Base-by-base conservation (phyloP, 2,329 filamentous ascomycete species). In the Torrubiella hemipterigena region DNA sequence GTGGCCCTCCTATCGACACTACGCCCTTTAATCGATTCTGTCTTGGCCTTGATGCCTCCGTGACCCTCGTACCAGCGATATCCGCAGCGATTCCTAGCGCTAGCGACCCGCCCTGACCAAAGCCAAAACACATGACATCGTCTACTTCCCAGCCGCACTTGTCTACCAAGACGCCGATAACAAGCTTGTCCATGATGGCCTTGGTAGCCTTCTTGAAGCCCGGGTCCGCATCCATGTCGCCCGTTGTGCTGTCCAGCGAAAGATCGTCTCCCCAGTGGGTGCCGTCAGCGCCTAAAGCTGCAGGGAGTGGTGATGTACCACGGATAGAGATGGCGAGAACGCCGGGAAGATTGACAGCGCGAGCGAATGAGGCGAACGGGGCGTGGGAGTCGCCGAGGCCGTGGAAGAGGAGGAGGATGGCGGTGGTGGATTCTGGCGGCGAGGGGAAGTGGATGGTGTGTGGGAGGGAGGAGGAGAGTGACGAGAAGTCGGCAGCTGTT, bases 351-450 rank as follows among this genome's bases (percentile, higher is more conserved):
- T 69, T 64, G 38, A 93, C 58, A 42, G 73, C 74, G 34, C 64
- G 62, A 14, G 77, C 82, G 38, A 93, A 80, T 27, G 59, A 58
- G 37, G 72, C 67, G 52, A 91, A 93, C 21, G 81, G 65, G 4
- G 51, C 47, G 37, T 83, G 70, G 20, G 69, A 74, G 57, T 93
- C 86, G 39, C 86, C 86, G 10, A 93, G 70, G 40, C 85, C 85
- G 54, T 93, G 86, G 35, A 93, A 73, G 31, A 93, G 70, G 48
- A 93, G 59, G 38, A 93, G 73, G 42, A 93, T 66, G 44, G 87
- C 79, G 26, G 76, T 81, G 8, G 79, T 73, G 10, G 69, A 69
- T 38, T 80, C 72, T 22, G 69, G 58, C 15, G 69, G 65, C 17
- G 59, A 51, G 25, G 67, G 67, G 47, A 61, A 67, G 42, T 67